Base-by-base conservation (phyloP, 2,329 filamentous ascomycete genomes). In the Magnaporthiopsis poae region DNA sequence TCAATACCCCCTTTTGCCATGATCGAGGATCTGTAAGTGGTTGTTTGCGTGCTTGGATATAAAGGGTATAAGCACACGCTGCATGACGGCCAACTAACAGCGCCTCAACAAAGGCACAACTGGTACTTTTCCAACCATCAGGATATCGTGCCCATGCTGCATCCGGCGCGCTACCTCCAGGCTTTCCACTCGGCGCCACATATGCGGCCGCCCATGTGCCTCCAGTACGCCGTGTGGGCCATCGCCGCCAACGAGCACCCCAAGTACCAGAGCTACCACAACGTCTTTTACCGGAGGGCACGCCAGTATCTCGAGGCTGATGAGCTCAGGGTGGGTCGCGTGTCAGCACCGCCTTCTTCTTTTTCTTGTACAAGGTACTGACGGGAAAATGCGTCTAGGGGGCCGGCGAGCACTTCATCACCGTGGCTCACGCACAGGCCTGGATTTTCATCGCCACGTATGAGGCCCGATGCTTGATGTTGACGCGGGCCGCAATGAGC, bases 181-280 rank as follows among this genome's bases (percentile, higher is more conserved):
- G 84, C 89, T 3, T 88, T 95, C 77, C 89, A 93, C 72, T 81
- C 81, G 2, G 82, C 88, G 2, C 87, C 90, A 1, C 84, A 90
- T 67, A 86, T 89, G 81, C 88, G 91, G 67, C 93, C 94, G 2
- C 90, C 93, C 0, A 86, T 96, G 73, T 91, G 87, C 72, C 78
- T 97, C 60, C 86, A 93, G 72, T 97, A 97, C 76, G 89, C 88
- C 31, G 91, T 97, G 74, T 96, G 92, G 92, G 85, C 88, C n/a
- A 80, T 91, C 71, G 91, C 91, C 11, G 87, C 92, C 5, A 84
- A 86, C 18, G 81, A 88, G 1, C 86, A 88, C 39, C 84, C 90
- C 60, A 91, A 91, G 73, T 96, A 96, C 72, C 80, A 83, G 9
- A 79, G 80, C 11, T 84, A 92, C 59, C 87, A 92, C 68, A 88